Conservation (phyloP, 1,284 basidiomycete genomes). For the Cerrena zonata region DNA sequence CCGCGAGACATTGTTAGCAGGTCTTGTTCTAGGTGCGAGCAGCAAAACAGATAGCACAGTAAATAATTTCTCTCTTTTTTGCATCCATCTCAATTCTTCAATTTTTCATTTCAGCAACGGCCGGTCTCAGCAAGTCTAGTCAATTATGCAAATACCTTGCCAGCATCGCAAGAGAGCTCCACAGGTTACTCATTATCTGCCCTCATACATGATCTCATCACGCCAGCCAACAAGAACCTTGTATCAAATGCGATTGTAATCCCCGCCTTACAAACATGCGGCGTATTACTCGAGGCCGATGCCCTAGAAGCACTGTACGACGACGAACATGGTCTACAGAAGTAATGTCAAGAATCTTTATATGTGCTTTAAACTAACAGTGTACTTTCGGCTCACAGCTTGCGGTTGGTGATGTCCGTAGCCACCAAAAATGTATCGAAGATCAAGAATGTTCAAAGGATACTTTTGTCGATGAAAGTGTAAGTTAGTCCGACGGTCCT, state of each 20-base stretch:
- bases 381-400: constrained; percentile 27
- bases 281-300: constrained; percentile 64
- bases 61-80: constrained; percentile 28
- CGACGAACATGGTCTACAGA: constrained; percentile 40
- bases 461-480: constrained; percentile 78
- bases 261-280: constrained; percentile 72
- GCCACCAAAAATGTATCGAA: constrained; percentile 54
- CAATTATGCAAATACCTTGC: constrained; percentile 51
- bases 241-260: constrained; percentile 68
- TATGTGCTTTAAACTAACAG: background rate
- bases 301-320: constrained; percentile 43
- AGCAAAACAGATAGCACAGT: constrained; percentile 81
- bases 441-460: constrained; percentile 74
- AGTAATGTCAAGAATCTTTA: constrained; percentile 34
- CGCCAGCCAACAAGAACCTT: constrained; percentile 48
- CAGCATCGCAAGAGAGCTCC: constrained; percentile 26
- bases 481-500: constrained; percentile 32
- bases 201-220: constrained; percentile 52
- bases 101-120: constrained; percentile 50
- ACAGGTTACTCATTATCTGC: constrained; percentile 39
- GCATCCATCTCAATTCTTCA: background rate
- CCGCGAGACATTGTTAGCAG: constrained; percentile 59
- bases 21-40: constrained; percentile 71
- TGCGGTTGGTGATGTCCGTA: constrained; percentile 42
- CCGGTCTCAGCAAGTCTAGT: constrained; percentile 59